Conservation (phyloP, 2,329 filamentous ascomycete species). For the Aspergillus fumigatiaffinis region DNA sequence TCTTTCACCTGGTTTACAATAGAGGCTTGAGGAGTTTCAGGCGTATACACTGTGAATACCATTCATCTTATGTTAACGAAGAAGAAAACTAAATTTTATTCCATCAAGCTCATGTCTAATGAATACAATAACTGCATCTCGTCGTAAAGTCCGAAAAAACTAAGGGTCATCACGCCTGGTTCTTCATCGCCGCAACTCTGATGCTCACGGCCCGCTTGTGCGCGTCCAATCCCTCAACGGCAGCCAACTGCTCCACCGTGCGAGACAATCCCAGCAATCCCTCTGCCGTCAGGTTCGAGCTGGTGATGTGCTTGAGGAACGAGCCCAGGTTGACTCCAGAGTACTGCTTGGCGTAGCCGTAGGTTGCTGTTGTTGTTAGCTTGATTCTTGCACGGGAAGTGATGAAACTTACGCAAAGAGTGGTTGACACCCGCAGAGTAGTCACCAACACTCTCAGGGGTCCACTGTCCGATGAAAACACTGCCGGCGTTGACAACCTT, state of each 20-base stretch:
- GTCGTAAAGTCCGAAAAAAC: not conserved
- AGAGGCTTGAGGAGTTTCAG: not conserved
- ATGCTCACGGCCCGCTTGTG: constrained; percentile 73
- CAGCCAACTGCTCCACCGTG: constrained; percentile 91
- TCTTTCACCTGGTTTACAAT: not conserved
- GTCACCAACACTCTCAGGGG: constrained; percentile 94
- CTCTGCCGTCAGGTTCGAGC: constrained; percentile 79
- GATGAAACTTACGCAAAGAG: constrained; percentile 73
- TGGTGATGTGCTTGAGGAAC: constrained; percentile 97
- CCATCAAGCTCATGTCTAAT: not conserved
- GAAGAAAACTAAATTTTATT: not conserved
- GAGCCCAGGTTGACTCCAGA: constrained; percentile 94
- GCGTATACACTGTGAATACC: not conserved
- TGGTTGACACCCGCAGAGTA: constrained; percentile 98
- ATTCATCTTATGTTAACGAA: not conserved
- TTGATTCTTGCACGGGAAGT: not conserved
- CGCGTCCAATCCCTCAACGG: constrained; percentile 90
- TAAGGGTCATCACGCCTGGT: constrained; percentile 1
- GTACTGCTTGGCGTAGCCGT: constrained; percentile 97
- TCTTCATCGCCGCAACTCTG: constrained; percentile 48
- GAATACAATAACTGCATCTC: not conserved
- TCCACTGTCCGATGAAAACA: constrained; percentile 95
- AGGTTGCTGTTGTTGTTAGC: constrained; percentile 65
- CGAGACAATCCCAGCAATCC: constrained; percentile 79
- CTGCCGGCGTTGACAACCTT: constrained; percentile 90